Conservation (phyloP, 1,284 basidiomycete species). For the Papiliotrema flavescens region DNA sequence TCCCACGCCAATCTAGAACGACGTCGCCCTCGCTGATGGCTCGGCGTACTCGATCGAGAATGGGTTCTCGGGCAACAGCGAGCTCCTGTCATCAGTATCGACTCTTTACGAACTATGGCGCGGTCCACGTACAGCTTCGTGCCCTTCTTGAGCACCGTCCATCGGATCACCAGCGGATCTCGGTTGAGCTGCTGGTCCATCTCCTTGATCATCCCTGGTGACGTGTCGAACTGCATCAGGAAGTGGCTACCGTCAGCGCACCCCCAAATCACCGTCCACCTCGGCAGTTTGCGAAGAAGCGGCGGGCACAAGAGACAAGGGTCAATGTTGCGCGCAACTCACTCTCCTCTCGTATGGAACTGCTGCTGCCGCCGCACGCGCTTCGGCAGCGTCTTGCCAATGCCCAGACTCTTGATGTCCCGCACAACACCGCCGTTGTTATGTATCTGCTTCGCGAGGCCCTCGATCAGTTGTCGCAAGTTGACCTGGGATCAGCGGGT, state of each 20-base stretch:
- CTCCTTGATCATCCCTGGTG: slow-evolving; percentile 41
- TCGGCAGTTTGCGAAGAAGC: neutral
- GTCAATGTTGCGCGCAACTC: slow-evolving; percentile 22
- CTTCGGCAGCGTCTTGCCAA: slow-evolving; percentile 38
- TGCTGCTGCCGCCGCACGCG: slow-evolving; percentile 47
- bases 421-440: slow-evolving; percentile 45
- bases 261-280: neutral
- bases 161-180: slow-evolving; percentile 42
- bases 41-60: slow-evolving; percentile 1
- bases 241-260: slow-evolving; percentile 39
- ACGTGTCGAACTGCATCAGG: slow-evolving; percentile 46
- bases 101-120: neutral
- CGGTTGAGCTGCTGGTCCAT: slow-evolving; percentile 42
- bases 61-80: neutral
- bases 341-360: slow-evolving; percentile 47
- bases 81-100: neutral
- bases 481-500: slow-evolving; percentile 31
- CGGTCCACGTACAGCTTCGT: slow-evolving; percentile 30
- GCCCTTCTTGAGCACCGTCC: slow-evolving; percentile 41
- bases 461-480: slow-evolving; percentile 42
- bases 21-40: neutral
- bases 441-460: slow-evolving; percentile 40
- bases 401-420: slow-evolving; percentile 42
- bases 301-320: neutral
- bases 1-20: neutral